These are phyloP conservation scores for Hysterangium stoloniferum DNA, from an alignment of 768 basidiomycete genomes.

Conservation along the genomic window DNA sequence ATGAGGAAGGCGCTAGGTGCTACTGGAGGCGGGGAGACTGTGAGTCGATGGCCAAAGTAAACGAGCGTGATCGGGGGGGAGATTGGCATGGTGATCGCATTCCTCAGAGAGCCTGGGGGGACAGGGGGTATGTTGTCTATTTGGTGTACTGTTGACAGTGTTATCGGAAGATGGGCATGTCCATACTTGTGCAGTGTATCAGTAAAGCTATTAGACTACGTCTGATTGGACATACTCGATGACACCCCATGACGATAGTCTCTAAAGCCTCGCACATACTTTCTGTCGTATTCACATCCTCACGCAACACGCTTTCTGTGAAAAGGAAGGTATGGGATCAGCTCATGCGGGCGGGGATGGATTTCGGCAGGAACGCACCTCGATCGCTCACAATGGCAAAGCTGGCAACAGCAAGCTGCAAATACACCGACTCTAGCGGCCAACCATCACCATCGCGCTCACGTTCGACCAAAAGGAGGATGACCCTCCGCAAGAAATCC, in stretches of 20 bases:
- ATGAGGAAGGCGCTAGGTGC: background rate
- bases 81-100: background rate
- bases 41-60: background rate
- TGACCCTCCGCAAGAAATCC: background rate
- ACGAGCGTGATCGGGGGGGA: background rate
- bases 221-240: background rate
- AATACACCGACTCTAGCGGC: background rate
- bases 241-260: background rate
- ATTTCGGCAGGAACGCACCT: background rate
- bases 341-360: background rate
- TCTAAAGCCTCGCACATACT: background rate
- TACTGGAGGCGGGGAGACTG: background rate
- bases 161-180: constrained; percentile 3
- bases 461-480: background rate
- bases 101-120: background rate
- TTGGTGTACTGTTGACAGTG: background rate
- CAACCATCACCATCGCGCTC: constrained; percentile 4
- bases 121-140: background rate
- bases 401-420: constrained; percentile 4
- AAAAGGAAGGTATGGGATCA: background rate
- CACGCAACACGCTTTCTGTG: background rate
- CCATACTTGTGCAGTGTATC: background rate
- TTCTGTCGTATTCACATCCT: background rate
- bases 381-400: constrained; percentile 3
- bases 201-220: background rate